A percentile compares a stretch with the other conserved stretches of the same genome.
Conservation (phyloP, 495 filamentous ascomycete species). For the Schizothecium vesticola region DNA sequence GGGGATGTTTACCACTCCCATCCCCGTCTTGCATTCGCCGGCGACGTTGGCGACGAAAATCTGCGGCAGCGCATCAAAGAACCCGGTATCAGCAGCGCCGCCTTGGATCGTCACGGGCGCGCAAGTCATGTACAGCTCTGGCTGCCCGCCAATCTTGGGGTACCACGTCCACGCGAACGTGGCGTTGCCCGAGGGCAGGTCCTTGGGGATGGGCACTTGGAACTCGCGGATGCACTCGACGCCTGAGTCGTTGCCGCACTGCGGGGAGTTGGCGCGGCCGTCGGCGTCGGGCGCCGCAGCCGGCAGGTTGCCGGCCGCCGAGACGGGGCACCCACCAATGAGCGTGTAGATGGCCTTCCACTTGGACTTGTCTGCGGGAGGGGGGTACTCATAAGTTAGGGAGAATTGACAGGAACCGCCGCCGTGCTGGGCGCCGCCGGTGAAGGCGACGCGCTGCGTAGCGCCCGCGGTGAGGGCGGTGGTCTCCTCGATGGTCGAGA, state of each 20-base stretch:
- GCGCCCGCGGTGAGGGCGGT: slow-evolving; percentile 42
- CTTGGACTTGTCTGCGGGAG: slow-evolving; percentile 44
- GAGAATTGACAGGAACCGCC: slow-evolving; percentile 83
- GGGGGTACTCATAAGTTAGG: slow-evolving; percentile 64
- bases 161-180: slow-evolving; percentile 84
- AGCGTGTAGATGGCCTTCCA: slow-evolving; percentile 79
- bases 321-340: slow-evolving; percentile 65
- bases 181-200: slow-evolving; percentile 54
- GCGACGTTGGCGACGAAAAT: slow-evolving; percentile 57
- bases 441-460: slow-evolving; percentile 49
- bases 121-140: slow-evolving; percentile 92
- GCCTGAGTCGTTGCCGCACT: slow-evolving; percentile 25
- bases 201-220: slow-evolving; percentile 50
- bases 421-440: slow-evolving; percentile 64
- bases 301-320: slow-evolving; percentile 39
- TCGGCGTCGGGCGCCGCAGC: slow-evolving; percentile 8
- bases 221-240: slow-evolving; percentile 25
- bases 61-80: slow-evolving; percentile 41
- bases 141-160: slow-evolving; percentile 70
- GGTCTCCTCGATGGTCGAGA: slow-evolving; percentile 32
- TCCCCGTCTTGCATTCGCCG: slow-evolving; percentile 20
- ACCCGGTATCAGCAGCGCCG: slow-evolving; percentile 25
- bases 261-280: slow-evolving; percentile 15
- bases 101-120: slow-evolving; percentile 59
- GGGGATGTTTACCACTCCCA: slow-evolving; percentile 23